Conservation (phyloP, 257 asterid species). For the Gynochthodes officinalis region DNA sequence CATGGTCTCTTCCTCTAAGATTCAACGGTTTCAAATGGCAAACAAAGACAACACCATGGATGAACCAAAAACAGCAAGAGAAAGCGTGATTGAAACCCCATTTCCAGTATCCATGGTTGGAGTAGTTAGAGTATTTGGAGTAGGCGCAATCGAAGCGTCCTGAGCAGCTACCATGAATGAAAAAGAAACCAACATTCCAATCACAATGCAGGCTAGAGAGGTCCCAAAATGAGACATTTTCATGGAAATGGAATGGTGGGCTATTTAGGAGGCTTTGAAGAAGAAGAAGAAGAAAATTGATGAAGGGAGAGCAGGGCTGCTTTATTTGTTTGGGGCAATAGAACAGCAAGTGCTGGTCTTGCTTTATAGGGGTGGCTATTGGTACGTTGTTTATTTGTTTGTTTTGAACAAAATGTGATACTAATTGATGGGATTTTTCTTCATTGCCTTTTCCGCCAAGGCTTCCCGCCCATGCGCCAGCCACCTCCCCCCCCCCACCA, state of each 20-base stretch:
- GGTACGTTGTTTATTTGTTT: background rate
- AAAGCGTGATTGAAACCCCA: conserved; percentile 2
- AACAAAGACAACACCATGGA: conserved; percentile 2
- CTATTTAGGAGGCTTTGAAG: background rate
- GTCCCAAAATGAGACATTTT: conserved; percentile 16
- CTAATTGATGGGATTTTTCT: background rate
- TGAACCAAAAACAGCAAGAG: conserved; percentile 9
- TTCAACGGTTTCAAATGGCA: conserved; percentile 3
- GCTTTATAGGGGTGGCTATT: conserved; percentile 15
- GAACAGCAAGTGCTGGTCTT: background rate
- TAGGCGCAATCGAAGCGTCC: conserved; percentile 9
- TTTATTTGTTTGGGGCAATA: background rate
- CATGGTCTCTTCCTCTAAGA: background rate
- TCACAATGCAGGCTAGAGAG: conserved; percentile 1
- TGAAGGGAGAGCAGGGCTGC: background rate
- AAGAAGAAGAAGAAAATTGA: no score
- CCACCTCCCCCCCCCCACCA: no score
- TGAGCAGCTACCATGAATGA: conserved; percentile 9
- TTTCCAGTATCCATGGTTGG: conserved; percentile 20
- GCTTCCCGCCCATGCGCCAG: no score
- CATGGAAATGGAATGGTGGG: background rate
- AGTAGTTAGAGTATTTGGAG: no score
- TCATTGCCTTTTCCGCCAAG: conserved; percentile 6
- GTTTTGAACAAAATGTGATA: no score
- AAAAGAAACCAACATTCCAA: conserved; percentile 13